A percentile compares a stretch with the other conserved stretches of the same genome.
Conservation (phyloP, 2,329 filamentous ascomycete species). For the Raffaelea albimanens region DNA sequence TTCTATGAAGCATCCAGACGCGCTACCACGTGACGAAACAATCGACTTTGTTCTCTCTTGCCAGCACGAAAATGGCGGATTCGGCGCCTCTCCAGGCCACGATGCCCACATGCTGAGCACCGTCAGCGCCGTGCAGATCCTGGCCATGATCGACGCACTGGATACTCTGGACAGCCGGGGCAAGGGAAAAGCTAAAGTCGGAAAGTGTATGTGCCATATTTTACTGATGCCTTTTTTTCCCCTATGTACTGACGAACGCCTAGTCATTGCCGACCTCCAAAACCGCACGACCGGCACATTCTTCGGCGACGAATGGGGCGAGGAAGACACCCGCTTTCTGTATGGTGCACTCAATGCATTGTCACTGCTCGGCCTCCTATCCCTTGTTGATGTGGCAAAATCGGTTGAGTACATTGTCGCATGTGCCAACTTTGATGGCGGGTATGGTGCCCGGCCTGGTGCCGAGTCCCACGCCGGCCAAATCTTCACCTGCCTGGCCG, state of each 20-base stretch:
- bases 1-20: constrained; percentile 71
- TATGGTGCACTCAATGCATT: constrained; percentile 85
- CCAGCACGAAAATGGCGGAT: constrained; percentile 79
- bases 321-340: constrained; percentile 89
- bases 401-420: constrained; percentile 70
- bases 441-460: constrained; percentile 80
- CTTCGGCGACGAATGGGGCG: constrained; percentile 90
- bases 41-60: constrained; percentile 95
- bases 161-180: constrained; percentile 68
- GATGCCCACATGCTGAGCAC: constrained; percentile 96
- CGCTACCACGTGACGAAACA: constrained; percentile 68
- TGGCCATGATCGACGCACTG: constrained; percentile 77
- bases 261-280: constrained; percentile 74
- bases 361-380: constrained; percentile 67
- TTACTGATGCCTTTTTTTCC: neutral
- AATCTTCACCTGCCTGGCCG: constrained; percentile 87
- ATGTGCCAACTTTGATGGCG: constrained; percentile 90
- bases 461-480: constrained; percentile 93
- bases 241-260: constrained; percentile 14
- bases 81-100: constrained; percentile 87
- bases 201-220: constrained; percentile 56
- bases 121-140: constrained; percentile 86
- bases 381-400: constrained; percentile 67
- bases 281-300: constrained; percentile 77
- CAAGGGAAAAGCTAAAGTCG: constrained; percentile 63